These are phyloP conservation scores for Penicillium pancosmium DNA, from an alignment of 495 filamentous ascomycete species.

Conservation along the genomic window DNA sequence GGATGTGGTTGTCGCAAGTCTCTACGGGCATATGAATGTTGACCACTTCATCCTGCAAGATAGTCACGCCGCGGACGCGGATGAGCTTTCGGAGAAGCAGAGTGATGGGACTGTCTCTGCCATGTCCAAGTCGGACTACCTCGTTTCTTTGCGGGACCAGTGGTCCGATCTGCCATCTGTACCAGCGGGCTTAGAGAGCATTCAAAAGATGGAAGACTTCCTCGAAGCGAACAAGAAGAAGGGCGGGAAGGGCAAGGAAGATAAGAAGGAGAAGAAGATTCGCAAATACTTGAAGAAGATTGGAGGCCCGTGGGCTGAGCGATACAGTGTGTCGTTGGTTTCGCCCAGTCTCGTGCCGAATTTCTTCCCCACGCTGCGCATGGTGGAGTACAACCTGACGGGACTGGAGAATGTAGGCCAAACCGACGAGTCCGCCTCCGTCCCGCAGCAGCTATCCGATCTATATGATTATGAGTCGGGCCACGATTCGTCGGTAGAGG, in stretches of 20 bases:
- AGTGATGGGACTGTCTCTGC: slow-evolving; percentile 49
- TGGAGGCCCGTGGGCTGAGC: slow-evolving; percentile 79
- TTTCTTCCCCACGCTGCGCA: slow-evolving; percentile 83
- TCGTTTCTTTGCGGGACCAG: slow-evolving; percentile 71
- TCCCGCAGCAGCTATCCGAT: not conserved
- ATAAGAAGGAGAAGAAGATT: slow-evolving; percentile 41
- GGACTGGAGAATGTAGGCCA: slow-evolving; percentile 60
- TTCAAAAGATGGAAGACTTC: slow-evolving; percentile 17
- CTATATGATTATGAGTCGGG: not conserved
- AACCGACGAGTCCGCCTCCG: slow-evolving; percentile 33
- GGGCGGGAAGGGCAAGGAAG: slow-evolving; percentile 39
- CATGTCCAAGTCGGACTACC: slow-evolving; percentile 72
- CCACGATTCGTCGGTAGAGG: slow-evolving; percentile 3
- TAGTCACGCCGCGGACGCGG: slow-evolving; percentile 68
- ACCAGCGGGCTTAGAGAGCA: slow-evolving; percentile 16
- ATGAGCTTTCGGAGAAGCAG: slow-evolving; percentile 11
- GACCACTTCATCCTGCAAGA: slow-evolving; percentile 97
- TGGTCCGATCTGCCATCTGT: slow-evolving; percentile 78
- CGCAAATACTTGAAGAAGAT: slow-evolving; percentile 65
- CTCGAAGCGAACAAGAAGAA: slow-evolving; percentile 30
- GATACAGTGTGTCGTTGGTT: slow-evolving; percentile 79
- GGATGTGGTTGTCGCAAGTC: slow-evolving; percentile 76
- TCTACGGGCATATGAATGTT: slow-evolving; percentile 98
- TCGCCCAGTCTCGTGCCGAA: slow-evolving; percentile 89
- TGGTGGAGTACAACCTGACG: slow-evolving; percentile 92